Base-by-base conservation (phyloP, 1,284 basidiomycete genomes). In the Austropuccinia psidii region DNA sequence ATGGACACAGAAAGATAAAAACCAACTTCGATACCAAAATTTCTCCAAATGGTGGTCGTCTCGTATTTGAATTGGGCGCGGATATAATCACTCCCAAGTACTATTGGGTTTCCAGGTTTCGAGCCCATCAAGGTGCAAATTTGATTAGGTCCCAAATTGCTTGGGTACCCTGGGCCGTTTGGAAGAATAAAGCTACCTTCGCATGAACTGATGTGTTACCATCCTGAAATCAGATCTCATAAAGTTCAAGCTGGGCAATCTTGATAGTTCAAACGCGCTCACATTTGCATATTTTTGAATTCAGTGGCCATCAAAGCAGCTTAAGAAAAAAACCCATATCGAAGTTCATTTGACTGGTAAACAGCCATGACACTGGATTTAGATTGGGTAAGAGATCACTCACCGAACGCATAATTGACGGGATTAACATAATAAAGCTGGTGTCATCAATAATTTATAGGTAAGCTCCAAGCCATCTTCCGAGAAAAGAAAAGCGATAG, bases 241-340 rank as follows among this genome's bases (percentile, higher is more conserved):
- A n/a, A n/a, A n/a, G n/a, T n/a, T n/a, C n/a, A n/a, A n/a, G n/a
- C n/a, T n/a, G n/a, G n/a, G n/a, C n/a, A n/a, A n/a, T n/a, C n/a
- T n/a, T n/a, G n/a, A n/a, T n/a, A n/a, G n/a, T n/a, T n/a, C n/a
- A n/a, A n/a, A n/a, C n/a, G n/a, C n/a, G n/a, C n/a, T n/a, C n/a
- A n/a, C n/a, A 73, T 41, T 2, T 73, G 41, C 17, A 89, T 85
- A 8, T 89, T 85, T 82, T 85, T 87, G 81, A 92, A 92, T 79
- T 92, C 90, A 79, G 92, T 93, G 80, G 89, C 87, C 85, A 92
- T 88, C 64, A 87, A 83, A 0, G 86, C 89, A 76, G 88, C n/a
- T n/a, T n/a, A n/a, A n/a, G n/a, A n/a, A n/a, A n/a, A n/a, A n/a
- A n/a, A n/a, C n/a, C n/a, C n/a, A n/a, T n/a, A n/a, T n/a, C n/a